phyloP scores from a whole-genome alignment of 495 filamentous ascomycete species.

The Xanthoparmelia taractica region DNA sequence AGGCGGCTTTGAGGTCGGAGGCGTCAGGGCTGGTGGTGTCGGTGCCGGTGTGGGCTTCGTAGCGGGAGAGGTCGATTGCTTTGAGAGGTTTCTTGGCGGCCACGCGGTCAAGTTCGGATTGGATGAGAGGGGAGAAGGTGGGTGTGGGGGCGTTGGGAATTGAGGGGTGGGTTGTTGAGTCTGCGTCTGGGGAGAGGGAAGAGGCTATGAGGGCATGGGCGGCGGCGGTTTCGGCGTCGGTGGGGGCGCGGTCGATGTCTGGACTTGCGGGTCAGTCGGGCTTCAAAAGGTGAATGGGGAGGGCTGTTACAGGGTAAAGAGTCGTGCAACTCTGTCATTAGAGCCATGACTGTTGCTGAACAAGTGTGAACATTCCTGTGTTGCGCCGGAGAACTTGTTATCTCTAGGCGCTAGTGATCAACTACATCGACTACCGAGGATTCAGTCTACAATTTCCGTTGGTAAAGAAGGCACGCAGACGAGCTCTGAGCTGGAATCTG shows the following conservation, averaged over 20 bases:
- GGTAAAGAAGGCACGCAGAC: too few species aligned
- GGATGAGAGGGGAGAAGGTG: slow-evolving; percentile 54
- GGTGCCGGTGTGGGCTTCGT: slow-evolving; percentile 53
- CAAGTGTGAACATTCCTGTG: background rate
- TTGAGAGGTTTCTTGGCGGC: slow-evolving; percentile 45
- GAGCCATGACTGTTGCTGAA: slow-evolving; percentile 45
- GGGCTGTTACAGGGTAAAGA: slow-evolving; percentile 69
- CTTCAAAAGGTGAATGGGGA: slow-evolving; percentile 3
- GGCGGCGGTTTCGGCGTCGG: slow-evolving; percentile 51
- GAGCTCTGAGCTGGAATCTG: background rate
- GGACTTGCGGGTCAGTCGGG: slow-evolving; percentile 6
- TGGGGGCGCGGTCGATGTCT: slow-evolving; percentile 61
- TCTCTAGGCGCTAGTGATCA: background rate
- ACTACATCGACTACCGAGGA: too few species aligned
- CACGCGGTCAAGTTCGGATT: slow-evolving; percentile 55
- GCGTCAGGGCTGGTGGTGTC: slow-evolving; percentile 20
- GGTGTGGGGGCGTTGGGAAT: slow-evolving; percentile 37
- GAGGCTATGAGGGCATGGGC: slow-evolving; percentile 51
- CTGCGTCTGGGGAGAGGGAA: slow-evolving; percentile 48
- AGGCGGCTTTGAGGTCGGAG: slow-evolving; percentile 6
- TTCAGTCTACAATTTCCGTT: background rate
- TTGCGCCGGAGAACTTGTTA: background rate
- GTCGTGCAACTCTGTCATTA: slow-evolving; percentile 67
- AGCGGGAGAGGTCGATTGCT: slow-evolving; percentile 73
- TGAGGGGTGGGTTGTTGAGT: slow-evolving; percentile 35